phyloP scores from a whole-genome alignment of 1,284 basidiomycete genomes.

The Pterulicium gracile region DNA sequence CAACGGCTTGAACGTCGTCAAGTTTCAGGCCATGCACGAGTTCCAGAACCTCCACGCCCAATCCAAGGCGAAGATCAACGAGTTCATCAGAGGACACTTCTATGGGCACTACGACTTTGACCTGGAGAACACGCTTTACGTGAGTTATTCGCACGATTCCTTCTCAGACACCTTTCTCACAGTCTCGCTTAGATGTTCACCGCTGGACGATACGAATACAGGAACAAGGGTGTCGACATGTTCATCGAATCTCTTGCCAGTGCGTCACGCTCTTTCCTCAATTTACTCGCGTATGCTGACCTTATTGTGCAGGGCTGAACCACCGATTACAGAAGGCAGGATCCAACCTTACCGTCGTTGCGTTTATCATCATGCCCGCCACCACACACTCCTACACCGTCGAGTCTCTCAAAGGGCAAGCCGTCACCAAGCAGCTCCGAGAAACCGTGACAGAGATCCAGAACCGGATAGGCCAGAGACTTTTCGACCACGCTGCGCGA shows the following conservation, averaged over 20 bases:
- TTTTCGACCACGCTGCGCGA: conserved; percentile 90
- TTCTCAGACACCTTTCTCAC: conserved; percentile 2
- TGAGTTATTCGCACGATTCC: conserved; percentile 25
- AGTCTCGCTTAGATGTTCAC: conserved; percentile 69
- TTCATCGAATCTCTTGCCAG: conserved; percentile 95
- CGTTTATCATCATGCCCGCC: conserved; percentile 99
- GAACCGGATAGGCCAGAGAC: conserved; percentile 79
- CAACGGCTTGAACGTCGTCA: conserved; percentile 96
- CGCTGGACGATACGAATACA: conserved; percentile 97
- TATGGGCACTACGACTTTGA: conserved; percentile 97
- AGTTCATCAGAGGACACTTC: conserved; percentile 95
- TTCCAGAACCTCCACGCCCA: conserved; percentile 95
- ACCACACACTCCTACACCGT: conserved; percentile 94
- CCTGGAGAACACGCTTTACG: conserved; percentile 92
- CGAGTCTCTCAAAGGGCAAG: conserved; percentile 96
- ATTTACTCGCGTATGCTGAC: conserved; percentile 1
- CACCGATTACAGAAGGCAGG: conserved; percentile 76
- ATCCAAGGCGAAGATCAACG: conserved; percentile 94
- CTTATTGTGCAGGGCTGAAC: conserved; percentile 51
- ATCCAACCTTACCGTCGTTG: conserved; percentile 81
- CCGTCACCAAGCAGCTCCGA: conserved; percentile 91
- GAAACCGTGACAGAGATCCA: conserved; percentile 96
- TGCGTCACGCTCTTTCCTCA: conserved; percentile 18
- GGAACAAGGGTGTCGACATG: conserved; percentile 99
- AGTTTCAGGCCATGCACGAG: conserved; percentile 91